Conservation (phyloP, 148 eudicot species). For the Pouteria glomerata region DNA sequence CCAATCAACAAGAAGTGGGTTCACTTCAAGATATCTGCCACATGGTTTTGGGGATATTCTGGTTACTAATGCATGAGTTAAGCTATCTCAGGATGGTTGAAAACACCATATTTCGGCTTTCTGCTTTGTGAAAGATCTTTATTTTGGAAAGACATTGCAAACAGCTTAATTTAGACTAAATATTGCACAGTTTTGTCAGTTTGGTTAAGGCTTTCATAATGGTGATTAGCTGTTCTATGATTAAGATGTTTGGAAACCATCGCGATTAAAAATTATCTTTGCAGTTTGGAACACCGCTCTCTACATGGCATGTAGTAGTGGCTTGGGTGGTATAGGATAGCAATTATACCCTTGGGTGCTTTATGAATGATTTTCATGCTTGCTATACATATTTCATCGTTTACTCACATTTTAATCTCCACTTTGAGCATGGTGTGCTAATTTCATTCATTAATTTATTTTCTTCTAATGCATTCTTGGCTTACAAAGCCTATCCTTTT, state of each 20-base stretch:
- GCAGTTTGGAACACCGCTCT: neutral
- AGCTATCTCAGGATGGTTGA: neutral
- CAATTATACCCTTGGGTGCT: neutral
- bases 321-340: neutral
- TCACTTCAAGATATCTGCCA: too few species aligned
- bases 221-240: neutral
- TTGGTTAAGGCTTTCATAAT: neutral
- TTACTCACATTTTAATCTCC: neutral
- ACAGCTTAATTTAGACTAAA: too few species aligned
- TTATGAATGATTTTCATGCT: neutral
- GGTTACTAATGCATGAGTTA: neutral
- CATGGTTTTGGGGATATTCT: too few species aligned
- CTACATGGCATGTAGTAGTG: neutral
- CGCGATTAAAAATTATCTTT: neutral
- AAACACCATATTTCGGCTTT: neutral
- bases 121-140: neutral
- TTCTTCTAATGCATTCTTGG: neutral
- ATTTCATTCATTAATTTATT: neutral
- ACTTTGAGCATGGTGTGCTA: neutral
- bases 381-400: neutral
- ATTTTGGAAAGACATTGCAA: neutral
- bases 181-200: neutral
- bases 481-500: neutral
- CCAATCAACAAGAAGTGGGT: too few species aligned
- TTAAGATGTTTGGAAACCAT: neutral